Conservation (phyloP, 208 protist genomes). For the Leishmania mexicana region DNA sequence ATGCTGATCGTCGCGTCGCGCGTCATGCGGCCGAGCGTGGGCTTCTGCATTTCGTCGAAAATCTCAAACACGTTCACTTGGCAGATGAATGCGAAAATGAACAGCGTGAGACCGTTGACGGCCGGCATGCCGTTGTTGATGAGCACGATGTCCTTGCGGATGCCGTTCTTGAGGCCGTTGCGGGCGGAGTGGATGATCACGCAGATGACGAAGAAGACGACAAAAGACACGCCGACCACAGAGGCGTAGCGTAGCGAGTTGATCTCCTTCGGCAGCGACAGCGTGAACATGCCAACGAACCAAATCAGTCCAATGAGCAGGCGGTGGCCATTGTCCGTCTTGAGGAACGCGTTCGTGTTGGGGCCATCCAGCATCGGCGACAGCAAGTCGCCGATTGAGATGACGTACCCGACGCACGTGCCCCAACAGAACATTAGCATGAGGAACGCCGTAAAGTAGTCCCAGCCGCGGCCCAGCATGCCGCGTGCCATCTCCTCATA, state of each 20-base stretch:
- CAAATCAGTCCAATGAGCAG: slow-evolving; percentile 56
- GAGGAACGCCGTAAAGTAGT: slow-evolving; percentile 72
- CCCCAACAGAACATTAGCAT: slow-evolving; percentile 89
- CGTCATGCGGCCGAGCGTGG: slow-evolving; percentile 49
- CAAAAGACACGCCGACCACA: slow-evolving; percentile 68
- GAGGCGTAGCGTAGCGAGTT: slow-evolving; percentile 87
- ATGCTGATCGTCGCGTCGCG: slow-evolving; percentile 62
- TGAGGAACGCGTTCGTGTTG: slow-evolving; percentile 45
- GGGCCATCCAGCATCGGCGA: slow-evolving; percentile 45
- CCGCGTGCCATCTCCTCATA: slow-evolving; percentile 80
- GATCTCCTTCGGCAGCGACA: slow-evolving; percentile 86
- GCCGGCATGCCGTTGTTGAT: slow-evolving; percentile 41
- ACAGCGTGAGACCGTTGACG: slow-evolving; percentile 67
- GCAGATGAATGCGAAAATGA: slow-evolving; percentile 83
- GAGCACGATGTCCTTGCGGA: slow-evolving; percentile 40
- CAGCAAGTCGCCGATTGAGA: slow-evolving; percentile 71
- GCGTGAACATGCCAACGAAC: slow-evolving; percentile 66
- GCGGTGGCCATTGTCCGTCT: slow-evolving; percentile 43
- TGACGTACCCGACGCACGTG: slow-evolving; percentile 79
- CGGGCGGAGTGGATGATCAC: slow-evolving; percentile 67
- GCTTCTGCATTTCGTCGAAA: slow-evolving; percentile 66
- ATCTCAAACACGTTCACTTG: slow-evolving; percentile 85
- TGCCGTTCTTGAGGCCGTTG: slow-evolving; percentile 43
- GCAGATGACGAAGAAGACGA: slow-evolving; percentile 79
- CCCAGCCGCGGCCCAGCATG: slow-evolving; percentile 64